Conservation (phyloP, 2,329 filamentous ascomycete genomes). For the Beauveria brongniartii region DNA sequence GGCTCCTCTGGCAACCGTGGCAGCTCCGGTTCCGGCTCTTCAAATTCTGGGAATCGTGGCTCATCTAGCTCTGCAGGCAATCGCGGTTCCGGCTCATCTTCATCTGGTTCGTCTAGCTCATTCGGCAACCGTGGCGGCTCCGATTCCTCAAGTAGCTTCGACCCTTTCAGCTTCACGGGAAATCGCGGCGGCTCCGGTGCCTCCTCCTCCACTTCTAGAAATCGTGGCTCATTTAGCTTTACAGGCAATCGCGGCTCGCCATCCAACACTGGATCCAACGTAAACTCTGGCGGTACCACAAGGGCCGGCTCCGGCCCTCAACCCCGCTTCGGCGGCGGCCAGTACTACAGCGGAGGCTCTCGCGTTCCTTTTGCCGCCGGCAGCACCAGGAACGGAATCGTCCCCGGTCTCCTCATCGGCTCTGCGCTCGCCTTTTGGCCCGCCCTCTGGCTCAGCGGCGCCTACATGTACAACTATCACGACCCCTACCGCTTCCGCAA, state of each 20-base stretch:
- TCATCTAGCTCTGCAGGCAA: not conserved
- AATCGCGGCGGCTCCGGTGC: constrained; percentile 14
- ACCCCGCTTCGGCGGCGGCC: constrained; percentile 52
- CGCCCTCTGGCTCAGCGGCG: constrained; percentile 55
- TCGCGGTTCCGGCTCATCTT: not conserved
- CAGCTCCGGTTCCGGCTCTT: not conserved
- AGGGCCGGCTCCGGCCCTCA: constrained; percentile 48
- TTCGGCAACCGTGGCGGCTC: not conserved
- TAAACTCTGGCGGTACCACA: constrained; percentile 43
- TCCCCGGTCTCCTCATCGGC: constrained; percentile 42
- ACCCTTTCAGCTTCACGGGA: not conserved
- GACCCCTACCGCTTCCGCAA: constrained; percentile 47
- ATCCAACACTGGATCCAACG: constrained; percentile 19
- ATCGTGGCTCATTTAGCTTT: constrained; percentile 13
- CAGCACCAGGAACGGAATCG: constrained; percentile 34
- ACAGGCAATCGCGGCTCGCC: constrained; percentile 14
- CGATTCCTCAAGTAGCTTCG: not conserved
- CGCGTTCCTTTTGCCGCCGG: constrained; percentile 53
- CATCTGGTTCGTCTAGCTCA: not conserved
- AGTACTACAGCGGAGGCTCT: constrained; percentile 61
- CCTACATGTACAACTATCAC: constrained; percentile 44
- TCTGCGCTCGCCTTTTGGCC: constrained; percentile 51
- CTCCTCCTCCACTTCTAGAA: not conserved
- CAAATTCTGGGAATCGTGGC: not conserved
- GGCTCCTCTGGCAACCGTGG: not conserved